Base-by-base conservation (phyloP, 2,329 filamentous ascomycete species). In the Talaromyces amestolkiae region DNA sequence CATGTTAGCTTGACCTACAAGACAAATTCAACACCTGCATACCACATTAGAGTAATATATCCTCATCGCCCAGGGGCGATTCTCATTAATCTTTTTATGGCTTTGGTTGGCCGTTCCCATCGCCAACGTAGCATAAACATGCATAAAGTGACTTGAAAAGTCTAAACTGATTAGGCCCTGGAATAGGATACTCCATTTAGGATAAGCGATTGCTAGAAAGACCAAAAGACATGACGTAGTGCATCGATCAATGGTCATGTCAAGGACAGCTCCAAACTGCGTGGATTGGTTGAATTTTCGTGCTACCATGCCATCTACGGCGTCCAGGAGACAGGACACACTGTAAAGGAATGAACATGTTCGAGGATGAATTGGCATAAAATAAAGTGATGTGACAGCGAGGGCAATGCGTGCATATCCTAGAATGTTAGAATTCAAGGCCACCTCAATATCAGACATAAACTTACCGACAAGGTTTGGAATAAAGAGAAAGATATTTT, bases 231-330 rank as follows among this genome's bases (percentile, higher is more conserved):
- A 98, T 2, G 94, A 89, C 2, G 95, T 98, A 35, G 94, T 97
- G 84, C 95, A 98, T 68, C 95, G 90, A 80, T 99, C 95, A 19
- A 95, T 98, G 67, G 98, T 93, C 95, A 98, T 98, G 82, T 98
- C 95, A 69, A 98, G 85, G 37, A 99, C 93, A 37, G 94, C 95
- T 69, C 95, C 95, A 77, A 98, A 99, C 69, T 91, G 91, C 61
- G 95, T 98, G 43, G 91, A 94, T 79, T 99, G 95, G 73, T 96
- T 87, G 77, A 94, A 89, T 73, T 86, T 83, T 60, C 92, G 89
- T 65, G 95, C 95, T 22, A 93, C 93, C 73, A 93, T 90, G 72
- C 95, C 95, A 77, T 99, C 95, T 69, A 97, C 86, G 54, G 94
- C 95, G 77, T 99, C 95, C 69, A 99, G 90, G 54, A 98, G 86